A percentile compares a stretch with the other conserved stretches of the same genome.
These are phyloP conservation scores for Clonostachys rhizophaga DNA, from an alignment of 2,329 filamentous ascomycete genomes.

Conservation along the genomic window DNA sequence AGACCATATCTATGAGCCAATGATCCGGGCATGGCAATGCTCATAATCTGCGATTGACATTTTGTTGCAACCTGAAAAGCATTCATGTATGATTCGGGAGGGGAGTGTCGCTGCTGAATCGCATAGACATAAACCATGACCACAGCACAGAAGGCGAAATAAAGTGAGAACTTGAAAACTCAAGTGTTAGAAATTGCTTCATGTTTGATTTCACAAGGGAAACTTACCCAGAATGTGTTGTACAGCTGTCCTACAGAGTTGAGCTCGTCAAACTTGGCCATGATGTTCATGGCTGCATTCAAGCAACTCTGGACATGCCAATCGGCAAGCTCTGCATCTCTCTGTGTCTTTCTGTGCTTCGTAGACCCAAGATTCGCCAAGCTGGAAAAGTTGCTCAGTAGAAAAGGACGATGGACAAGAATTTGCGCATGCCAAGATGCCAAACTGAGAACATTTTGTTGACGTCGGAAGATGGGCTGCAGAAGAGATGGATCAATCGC, in stretches of 20 bases:
- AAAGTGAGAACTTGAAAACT: conserved; percentile 24
- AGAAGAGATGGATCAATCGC: conserved; percentile 22
- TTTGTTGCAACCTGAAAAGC: conserved; percentile 29
- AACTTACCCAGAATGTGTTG: conserved; percentile 30
- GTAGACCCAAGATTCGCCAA: conserved; percentile 4
- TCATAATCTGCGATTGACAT: conserved; percentile 31
- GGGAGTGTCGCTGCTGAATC: conserved; percentile 25
- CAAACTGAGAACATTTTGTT: conserved; percentile 31
- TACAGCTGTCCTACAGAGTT: conserved; percentile 26
- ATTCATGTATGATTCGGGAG: conserved; percentile 14
- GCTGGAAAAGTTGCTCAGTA: conserved; percentile 25
- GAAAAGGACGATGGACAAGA: conserved; percentile 28
- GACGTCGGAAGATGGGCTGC: conserved; percentile 31
- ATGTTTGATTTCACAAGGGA: neutral
- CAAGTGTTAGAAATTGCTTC: neutral
- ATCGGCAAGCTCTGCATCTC: conserved; percentile 9
- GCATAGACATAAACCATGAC: conserved; percentile 37
- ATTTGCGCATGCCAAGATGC: conserved; percentile 36
- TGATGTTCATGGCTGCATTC: conserved; percentile 29
- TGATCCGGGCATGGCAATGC: conserved; percentile 26
- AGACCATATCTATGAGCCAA: conserved; percentile 32
- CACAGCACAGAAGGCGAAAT: conserved; percentile 37
- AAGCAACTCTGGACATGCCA: conserved; percentile 20
- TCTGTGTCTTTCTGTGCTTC: conserved; percentile 8
- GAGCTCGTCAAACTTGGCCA: conserved; percentile 29